Base-by-base conservation (phyloP, 108 stramenopile species). In the Cylindrotheca closterium region DNA sequence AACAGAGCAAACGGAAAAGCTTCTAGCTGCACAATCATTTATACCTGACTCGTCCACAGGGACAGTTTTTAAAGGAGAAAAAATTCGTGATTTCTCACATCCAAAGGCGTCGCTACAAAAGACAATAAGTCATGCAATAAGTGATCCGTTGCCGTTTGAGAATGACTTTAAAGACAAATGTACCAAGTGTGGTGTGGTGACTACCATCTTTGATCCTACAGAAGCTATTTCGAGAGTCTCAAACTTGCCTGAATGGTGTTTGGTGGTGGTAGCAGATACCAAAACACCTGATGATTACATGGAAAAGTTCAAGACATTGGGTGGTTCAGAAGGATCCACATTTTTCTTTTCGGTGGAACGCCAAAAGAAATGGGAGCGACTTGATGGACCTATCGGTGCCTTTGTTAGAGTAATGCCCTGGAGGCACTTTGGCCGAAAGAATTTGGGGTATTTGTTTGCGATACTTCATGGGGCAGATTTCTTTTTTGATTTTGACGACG, bases 361-460 rank as follows among this genome's bases (percentile, higher is more conserved):
- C 2, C 71, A 65, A 42, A 42, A 27, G 18, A 18, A 32, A 19
- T 58, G 58, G 58, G 23, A 21, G 18, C 58, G 34, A 58, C 3
- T 60, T 37, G 8, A 33, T 34, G 33, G 55, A 10, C 24, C 48
- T 30, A 8, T 77, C 56, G 55, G 64, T 58, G 42, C 3, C n/a
- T 55, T 75, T 82, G 30, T 71, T 46, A 18, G 60, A 61, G 22
- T 26, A 15, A 10, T 65, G 58, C 81, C 79, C 25, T 83, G 63
- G 65, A 58, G 70, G 37, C 77, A 79, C 57, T 83, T 83, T 50
- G 79, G 74, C 3, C 71, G 85, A 10, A 86, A 86, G 59, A 86
- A 86, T 50, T n/a, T 86, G 21, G 85, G 85, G 1, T 86, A 71
- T 63, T 26, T 86, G 19, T 83, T 74, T 51, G 85, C 82, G 17